Evolutionary conservation across 225 moss, liverwort and hornwort genomes (phyloP), one percentile per base, ranked within the genome.

Genomic region (Takakia lepidozioides): DNA sequence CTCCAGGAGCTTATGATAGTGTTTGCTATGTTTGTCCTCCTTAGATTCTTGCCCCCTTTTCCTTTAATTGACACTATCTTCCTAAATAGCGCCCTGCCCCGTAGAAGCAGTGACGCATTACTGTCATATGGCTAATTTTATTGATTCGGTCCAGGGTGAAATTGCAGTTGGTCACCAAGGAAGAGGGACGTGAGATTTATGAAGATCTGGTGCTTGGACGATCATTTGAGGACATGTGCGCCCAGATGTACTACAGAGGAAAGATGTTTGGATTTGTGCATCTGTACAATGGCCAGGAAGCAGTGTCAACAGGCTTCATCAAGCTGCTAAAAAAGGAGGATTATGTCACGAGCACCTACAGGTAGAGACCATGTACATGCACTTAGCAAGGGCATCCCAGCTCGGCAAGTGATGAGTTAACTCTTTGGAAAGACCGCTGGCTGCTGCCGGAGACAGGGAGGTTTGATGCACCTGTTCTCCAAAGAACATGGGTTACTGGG

Each of bases 241-340:
- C 92, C 1, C 92, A 93, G 59, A 93, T 93, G 92, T 93, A 93
- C 49, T 93, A 93, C 56, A 60, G 92, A 21, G 92, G 92, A 17
- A 93, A 93, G 60, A 93, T 93, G 92, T 93, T 93, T 41, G 92
- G 92, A 8, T 93, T 93, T 23, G 92, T 93, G 38, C 92, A 93
- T 81, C 66, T 93, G 28, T 93, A 93, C 63, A 93, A 93, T 56
- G 92, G 92, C 2, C 92, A 93, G 73, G 92, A 93, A 49, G 92
- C 88, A 6, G 78, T 93, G 42, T 88, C 92, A 2, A 85, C 83
- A 24, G 92, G 92, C 4, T 76, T 93, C 46, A 85, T 85, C 26
- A 85, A 73, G 63, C 68, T 93, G 34, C 46, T 93, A 74, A 93
- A 70, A 73, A 81, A 93, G 75, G 81, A 83, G 43, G 92, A 93